phyloP scores from a whole-genome alignment of 2,329 filamentous ascomycete genomes.

The Talaromyces albobiverticillius region DNA sequence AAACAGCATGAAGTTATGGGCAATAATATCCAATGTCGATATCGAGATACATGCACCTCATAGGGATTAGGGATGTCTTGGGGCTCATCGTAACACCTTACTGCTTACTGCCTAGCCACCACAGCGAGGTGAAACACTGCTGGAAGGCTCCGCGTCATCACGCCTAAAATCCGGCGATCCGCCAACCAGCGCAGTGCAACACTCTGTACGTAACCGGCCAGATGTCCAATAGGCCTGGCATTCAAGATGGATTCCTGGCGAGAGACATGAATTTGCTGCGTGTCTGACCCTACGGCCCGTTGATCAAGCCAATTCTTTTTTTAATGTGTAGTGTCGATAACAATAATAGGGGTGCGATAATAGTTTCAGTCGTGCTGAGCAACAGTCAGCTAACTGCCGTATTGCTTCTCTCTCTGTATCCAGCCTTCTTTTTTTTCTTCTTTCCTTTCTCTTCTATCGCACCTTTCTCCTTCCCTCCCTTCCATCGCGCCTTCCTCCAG shows the following conservation, averaged over 20 bases:
- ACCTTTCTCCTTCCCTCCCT: not conserved
- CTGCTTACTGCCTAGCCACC: not conserved
- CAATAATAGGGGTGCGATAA: too few species aligned
- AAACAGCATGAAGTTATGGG: too few species aligned
- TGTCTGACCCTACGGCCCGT: not conserved
- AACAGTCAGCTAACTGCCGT: too few species aligned
- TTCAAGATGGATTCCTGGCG: not conserved
- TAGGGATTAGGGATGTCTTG: too few species aligned
- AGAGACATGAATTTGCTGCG: not conserved
- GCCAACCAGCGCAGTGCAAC: not conserved
- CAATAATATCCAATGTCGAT: too few species aligned
- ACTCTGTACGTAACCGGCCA: not conserved
- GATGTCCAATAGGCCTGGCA: not conserved
- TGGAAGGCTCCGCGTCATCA: conserved; percentile 10
- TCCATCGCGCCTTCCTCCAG: not conserved
- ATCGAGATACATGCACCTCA: too few species aligned
- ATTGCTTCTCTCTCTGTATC: too few species aligned
- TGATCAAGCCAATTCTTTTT: not conserved
- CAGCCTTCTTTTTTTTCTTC: too few species aligned
- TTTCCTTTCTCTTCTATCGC: not conserved
- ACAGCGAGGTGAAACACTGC: conserved; percentile 3
- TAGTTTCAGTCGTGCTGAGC: too few species aligned
- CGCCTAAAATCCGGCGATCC: conserved; percentile 8
- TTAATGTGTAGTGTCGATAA: too few species aligned
- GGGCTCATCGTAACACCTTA: too few species aligned